These are phyloP conservation scores for Phoma herbarum DNA, from an alignment of 2,329 filamentous ascomycete species.

Conservation along the genomic window DNA sequence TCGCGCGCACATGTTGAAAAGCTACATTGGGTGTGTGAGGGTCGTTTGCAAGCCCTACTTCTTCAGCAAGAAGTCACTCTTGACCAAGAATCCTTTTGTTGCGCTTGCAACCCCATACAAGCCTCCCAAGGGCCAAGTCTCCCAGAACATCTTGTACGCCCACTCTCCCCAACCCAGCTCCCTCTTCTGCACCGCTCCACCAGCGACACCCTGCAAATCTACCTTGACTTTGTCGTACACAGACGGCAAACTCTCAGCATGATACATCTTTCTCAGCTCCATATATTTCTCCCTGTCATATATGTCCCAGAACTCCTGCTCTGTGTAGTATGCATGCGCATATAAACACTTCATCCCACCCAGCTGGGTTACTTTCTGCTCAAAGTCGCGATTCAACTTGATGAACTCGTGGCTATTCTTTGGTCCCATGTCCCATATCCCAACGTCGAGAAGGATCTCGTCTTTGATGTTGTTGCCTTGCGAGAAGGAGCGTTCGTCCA, in stretches of 20 bases:
- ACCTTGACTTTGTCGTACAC: conserved; percentile 73
- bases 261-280: conserved; percentile 68
- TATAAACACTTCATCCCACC: conserved; percentile 89
- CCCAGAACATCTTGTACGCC: conserved; percentile 40
- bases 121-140: conserved; percentile 50
- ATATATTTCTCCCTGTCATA: conserved; percentile 71
- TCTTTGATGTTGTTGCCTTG: conserved; percentile 42
- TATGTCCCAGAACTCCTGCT: conserved; percentile 73
- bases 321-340: conserved; percentile 82
- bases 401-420: conserved; percentile 66
- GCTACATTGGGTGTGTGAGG: not conserved
- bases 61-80: conserved; percentile 48
- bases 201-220: conserved; percentile 51
- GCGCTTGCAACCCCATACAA: conserved; percentile 53
- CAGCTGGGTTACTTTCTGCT: conserved; percentile 73
- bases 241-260: conserved; percentile 68
- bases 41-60: conserved; percentile 21
- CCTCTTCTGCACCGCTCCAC: conserved; percentile 17
- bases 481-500: conserved; percentile 40
- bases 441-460: conserved; percentile 54
- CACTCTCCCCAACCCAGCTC: conserved; percentile 41
- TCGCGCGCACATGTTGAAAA: not conserved
- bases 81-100: conserved; percentile 43
- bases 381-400: conserved; percentile 73
- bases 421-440: conserved; percentile 83